These are phyloP conservation scores for Xylaria sp. DNA, from an alignment of 2,329 filamentous ascomycete species.

Conservation along the genomic window DNA sequence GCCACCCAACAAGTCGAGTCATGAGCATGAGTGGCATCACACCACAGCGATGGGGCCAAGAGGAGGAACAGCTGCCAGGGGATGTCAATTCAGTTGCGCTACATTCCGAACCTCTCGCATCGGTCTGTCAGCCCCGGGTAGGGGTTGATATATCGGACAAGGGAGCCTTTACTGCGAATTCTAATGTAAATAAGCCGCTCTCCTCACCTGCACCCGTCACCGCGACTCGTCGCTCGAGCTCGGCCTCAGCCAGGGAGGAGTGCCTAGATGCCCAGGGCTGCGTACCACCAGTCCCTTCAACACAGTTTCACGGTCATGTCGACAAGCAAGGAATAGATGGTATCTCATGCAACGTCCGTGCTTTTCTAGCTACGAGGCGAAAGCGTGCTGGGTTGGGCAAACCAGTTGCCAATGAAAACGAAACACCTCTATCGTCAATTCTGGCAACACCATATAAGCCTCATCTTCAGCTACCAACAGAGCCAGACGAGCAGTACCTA, in stretches of 20 bases:
- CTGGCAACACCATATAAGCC: constrained; percentile 3
- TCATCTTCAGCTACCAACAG: background rate
- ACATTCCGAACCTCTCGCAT: constrained; percentile 36
- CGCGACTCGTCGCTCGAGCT: constrained; percentile 34
- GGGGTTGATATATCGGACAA: constrained; percentile 1
- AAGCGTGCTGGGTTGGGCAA: constrained; percentile 34
- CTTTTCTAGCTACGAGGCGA: constrained; percentile 43
- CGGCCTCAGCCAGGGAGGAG: constrained; percentile 23
- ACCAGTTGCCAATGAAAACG: constrained; percentile 29
- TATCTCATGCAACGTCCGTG: constrained; percentile 44
- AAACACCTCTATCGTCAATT: constrained; percentile 2
- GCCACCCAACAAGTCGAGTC: constrained; percentile 39
- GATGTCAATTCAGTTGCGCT: constrained; percentile 11
- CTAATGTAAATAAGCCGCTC: constrained; percentile 6
- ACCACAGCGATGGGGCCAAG: constrained; percentile 7
- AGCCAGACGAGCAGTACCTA: constrained; percentile 41
- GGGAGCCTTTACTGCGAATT: background rate
- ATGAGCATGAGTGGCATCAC: constrained; percentile 40
- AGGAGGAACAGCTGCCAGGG: constrained; percentile 28
- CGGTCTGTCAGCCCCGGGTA: constrained; percentile 20
- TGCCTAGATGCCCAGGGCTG: constrained; percentile 13
- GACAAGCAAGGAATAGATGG: constrained; percentile 39
- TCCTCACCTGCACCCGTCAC: constrained; percentile 33
- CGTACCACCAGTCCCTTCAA: constrained; percentile 14
- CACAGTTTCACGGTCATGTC: constrained; percentile 23